These are phyloP conservation scores for Fraxinus greggii DNA, from an alignment of 305 asterid species.

Conservation along the genomic window DNA sequence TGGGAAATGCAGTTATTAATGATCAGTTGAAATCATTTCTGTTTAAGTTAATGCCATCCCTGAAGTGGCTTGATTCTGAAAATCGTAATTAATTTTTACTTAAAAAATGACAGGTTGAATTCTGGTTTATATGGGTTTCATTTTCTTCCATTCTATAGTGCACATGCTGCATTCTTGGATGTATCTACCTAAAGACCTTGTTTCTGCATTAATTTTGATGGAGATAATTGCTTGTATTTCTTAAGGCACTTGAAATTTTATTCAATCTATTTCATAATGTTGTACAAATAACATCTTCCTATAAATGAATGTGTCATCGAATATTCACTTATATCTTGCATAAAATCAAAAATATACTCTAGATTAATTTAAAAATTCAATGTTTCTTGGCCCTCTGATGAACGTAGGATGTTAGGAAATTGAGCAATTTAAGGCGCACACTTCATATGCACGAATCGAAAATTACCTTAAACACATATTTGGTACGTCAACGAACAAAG, in stretches of 20 bases:
- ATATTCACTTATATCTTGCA: not conserved
- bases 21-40: conserved; percentile 49
- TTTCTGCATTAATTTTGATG: not conserved
- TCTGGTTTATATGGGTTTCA: not conserved
- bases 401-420: not conserved
- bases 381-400: not conserved
- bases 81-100: conserved; percentile 27
- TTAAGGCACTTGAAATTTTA: not conserved
- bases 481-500: not conserved
- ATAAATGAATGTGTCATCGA: not conserved
- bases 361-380: not conserved
- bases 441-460: no score
- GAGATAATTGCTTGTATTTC: not conserved
- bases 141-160: not conserved
- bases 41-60: conserved; percentile 52
- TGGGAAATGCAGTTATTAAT: conserved; percentile 57
- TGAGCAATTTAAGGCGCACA: not conserved
- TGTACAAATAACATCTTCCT: not conserved
- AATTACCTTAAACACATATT: not conserved
- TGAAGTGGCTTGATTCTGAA: conserved; percentile 81
- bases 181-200: not conserved
- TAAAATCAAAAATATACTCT: not conserved
- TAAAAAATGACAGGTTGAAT: not conserved
- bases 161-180: not conserved
- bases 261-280: not conserved